Evolutionary conservation across 441 rosid genomes (phyloP).

Genomic region (Populus hybrid): DNA sequence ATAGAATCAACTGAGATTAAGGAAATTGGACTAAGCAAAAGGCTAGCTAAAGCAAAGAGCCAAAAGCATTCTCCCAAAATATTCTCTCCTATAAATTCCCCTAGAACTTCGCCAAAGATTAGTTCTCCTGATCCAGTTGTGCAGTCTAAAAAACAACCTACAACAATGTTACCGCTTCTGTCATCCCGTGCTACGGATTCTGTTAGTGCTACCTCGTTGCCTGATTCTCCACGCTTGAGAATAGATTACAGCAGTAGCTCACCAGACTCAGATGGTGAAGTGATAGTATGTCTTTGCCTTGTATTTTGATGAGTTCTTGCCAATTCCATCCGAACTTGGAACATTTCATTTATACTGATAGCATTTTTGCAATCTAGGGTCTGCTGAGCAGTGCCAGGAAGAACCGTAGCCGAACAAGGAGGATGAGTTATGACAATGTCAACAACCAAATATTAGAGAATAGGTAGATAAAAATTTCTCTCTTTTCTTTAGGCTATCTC

Average conservation of each 20-base stretch:
- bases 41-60: slow-evolving; percentile 26
- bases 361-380: slow-evolving; percentile 23
- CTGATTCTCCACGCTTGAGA: slow-evolving; percentile 29
- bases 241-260: slow-evolving; percentile 36
- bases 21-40: slow-evolving; percentile 17
- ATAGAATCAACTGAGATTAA: slow-evolving; percentile 18
- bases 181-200: slow-evolving; percentile 32
- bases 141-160: slow-evolving; percentile 25
- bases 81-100: slow-evolving; percentile 42
- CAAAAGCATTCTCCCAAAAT: slow-evolving; percentile 23
- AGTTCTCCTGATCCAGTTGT: slow-evolving; percentile 32
- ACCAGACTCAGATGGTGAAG: slow-evolving; percentile 41
- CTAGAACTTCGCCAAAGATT: slow-evolving; percentile 31
- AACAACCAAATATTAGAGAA: slow-evolving; percentile 30
- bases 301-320: not conserved
- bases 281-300: slow-evolving; percentile 20
- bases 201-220: slow-evolving; percentile 25
- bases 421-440: slow-evolving; percentile 32
- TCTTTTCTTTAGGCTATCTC: not conserved
- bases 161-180: slow-evolving; percentile 28
- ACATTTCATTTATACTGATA: slow-evolving; percentile 11
- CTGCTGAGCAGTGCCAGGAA: slow-evolving; percentile 22
- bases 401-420: slow-evolving; percentile 18
- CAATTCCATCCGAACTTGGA: not conserved
- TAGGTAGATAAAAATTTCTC: slow-evolving; percentile 25